Base-by-base conservation (phyloP, 2,329 filamentous ascomycete species). In the Neonectria coccinea region DNA sequence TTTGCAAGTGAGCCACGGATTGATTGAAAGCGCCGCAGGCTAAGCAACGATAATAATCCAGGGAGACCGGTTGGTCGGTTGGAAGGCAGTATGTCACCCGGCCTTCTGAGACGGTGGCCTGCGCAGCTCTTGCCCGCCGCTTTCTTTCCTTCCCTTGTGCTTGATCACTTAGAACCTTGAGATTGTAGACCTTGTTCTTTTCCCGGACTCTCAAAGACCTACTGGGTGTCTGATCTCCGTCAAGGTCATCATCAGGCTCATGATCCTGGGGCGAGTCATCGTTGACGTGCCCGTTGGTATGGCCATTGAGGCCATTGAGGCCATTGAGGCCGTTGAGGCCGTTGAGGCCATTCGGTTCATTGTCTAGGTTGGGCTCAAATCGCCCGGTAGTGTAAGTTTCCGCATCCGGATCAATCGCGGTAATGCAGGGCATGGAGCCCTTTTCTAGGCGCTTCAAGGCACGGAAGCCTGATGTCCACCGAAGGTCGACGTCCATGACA, bases 101-200 rank as follows among this genome's bases (percentile, higher is more conserved):
- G 70, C 79, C 83, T 68, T 81, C 81, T 59, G 76, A 78, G 41
- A 66, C 62, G 25, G 66, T 70, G 64, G 61, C 52, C 54, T 75
- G 67, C 59, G 72, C 60, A 65, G 65, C 67, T 63, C 74, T 69
- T 62, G 71, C 64, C 59, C 71, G 71, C 71, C 80, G 80, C 66
- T 83, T 84, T 65, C 80, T 81, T 47, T 84, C 83, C 68, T 81
- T 85, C 4, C 86, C 86, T 56, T 86, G 82, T 6, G 86, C 85
- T 69, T 86, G 84, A 69, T 87, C 85, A 74, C 84, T 89, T 16
- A 89, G 77, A 12, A 84, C 79, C 72, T 88, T 89, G 41, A 89
- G 75, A 67, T 90, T 90, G 72, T 90, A 90, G 22, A 82, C 81
- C 64, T 85, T 84, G 60, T 82, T 83, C 45, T 79, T 79, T 18